Percentiles rank a stretch among this genome's conserved stretches.
Evolutionary conservation across 2,329 filamentous ascomycete species (phyloP).

Genomic region (Chalara sp.): DNA sequence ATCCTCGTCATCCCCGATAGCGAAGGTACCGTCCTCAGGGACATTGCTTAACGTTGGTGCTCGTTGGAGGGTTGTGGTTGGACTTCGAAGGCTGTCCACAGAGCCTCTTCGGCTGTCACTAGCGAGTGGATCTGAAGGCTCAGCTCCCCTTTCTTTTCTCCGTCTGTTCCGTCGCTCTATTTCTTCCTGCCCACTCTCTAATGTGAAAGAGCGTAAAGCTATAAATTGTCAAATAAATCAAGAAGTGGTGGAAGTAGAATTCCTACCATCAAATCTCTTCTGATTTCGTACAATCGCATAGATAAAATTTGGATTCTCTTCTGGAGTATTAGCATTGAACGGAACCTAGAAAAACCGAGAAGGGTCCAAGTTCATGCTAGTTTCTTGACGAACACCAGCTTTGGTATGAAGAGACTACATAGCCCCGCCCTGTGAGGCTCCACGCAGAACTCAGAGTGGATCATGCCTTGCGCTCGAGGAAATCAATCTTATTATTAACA

Average conservation of each 20-base stretch:
- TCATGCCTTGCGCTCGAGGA: not conserved
- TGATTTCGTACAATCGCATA: slow-evolving; percentile 73
- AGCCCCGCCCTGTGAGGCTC: not conserved
- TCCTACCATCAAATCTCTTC: slow-evolving; percentile 63
- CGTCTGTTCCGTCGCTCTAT: slow-evolving; percentile 72
- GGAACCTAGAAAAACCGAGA: not conserved
- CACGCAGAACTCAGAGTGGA: slow-evolving; percentile 1
- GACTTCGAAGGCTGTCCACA: slow-evolving; percentile 60
- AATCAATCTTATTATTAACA: not conserved
- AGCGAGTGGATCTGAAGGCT: slow-evolving; percentile 36
- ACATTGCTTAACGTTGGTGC: slow-evolving; percentile 57
- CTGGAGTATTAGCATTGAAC: slow-evolving; percentile 2
- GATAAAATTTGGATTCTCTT: slow-evolving; percentile 72
- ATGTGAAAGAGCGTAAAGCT: slow-evolving; percentile 76
- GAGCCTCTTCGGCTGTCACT: slow-evolving; percentile 46
- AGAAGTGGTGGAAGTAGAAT: not conserved
- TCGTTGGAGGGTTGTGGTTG: slow-evolving; percentile 45
- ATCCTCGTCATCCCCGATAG: slow-evolving; percentile 79
- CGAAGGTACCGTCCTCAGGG: slow-evolving; percentile 74
- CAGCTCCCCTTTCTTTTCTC: slow-evolving; percentile 54
- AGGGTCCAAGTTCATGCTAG: too few species aligned
- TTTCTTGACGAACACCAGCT: too few species aligned
- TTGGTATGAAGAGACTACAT: too few species aligned
- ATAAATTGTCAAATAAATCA: slow-evolving; percentile 3
- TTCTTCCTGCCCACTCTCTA: slow-evolving; percentile 88